phyloP scores from a whole-genome alignment of 148 eudicot genomes.

The Limonium bicolor region DNA sequence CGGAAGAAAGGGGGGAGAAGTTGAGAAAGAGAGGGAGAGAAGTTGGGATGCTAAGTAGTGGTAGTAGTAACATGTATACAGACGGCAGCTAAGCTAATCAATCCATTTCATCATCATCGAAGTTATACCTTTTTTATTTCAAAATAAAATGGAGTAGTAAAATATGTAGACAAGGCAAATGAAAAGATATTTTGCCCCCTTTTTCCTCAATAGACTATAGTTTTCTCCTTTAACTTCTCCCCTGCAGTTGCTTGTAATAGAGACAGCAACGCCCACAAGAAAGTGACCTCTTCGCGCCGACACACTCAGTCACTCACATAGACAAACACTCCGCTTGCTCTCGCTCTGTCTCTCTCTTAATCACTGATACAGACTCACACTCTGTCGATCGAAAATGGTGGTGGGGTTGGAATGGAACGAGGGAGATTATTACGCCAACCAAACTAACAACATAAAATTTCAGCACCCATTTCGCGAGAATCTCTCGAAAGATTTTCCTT shows the following conservation, averaged over 20 bases:
- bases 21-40: neutral
- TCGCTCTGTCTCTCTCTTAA: constrained; percentile 1
- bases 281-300: constrained; percentile 38
- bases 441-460: neutral
- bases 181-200: constrained; percentile 5
- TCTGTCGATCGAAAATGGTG: constrained; percentile 1
- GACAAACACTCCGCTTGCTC: neutral
- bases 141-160: constrained; percentile 6
- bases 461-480: too few relatives aligned
- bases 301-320: constrained; percentile 18
- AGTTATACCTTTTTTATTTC: constrained; percentile 6
- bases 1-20: neutral
- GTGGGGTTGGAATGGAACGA: too few relatives aligned
- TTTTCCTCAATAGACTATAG: neutral
- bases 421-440: neutral
- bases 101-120: constrained; percentile 16
- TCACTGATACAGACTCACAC: too few relatives aligned
- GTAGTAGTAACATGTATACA: too few relatives aligned
- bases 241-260: constrained; percentile 12
- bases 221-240: too few relatives aligned
- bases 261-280: constrained; percentile 40
- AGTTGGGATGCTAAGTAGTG: constrained; percentile 2
- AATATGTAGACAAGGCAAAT: constrained; percentile 5
- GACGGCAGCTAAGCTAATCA: constrained; percentile 8
- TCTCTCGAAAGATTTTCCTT: too few relatives aligned